Percentiles rank a stretch among this genome's conserved stretches.
phyloP scores from a whole-genome alignment of 192 early-diverging fungal genomes.

The Gaertneriomyces sp. region DNA sequence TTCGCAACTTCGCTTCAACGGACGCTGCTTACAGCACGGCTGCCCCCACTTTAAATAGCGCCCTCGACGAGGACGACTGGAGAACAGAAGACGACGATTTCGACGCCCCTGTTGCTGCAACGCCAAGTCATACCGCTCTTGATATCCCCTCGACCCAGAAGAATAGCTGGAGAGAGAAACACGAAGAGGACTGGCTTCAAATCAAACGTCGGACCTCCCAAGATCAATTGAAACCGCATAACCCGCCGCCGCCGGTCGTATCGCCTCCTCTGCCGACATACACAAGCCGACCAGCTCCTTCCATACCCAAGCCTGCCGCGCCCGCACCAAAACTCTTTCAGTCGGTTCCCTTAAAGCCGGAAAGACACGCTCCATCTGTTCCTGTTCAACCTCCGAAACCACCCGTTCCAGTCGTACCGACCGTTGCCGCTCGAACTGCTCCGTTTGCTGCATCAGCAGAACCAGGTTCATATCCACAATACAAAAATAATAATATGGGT shows the following conservation, averaged over 20 bases:
- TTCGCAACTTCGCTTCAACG: conserved; percentile 27
- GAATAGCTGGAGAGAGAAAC: conserved; percentile 26
- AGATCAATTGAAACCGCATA: conserved; percentile 1
- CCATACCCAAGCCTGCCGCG: conserved; percentile 9
- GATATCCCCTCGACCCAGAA: conserved; percentile 12
- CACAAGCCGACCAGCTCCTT: neutral
- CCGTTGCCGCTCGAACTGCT: conserved; percentile 1
- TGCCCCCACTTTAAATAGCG: conserved; percentile 25
- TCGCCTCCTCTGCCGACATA: conserved; percentile 1
- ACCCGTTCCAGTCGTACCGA: conserved; percentile 9
- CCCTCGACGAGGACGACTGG: conserved; percentile 40
- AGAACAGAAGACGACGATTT: conserved; percentile 16
- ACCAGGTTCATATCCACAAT: conserved; percentile 7
- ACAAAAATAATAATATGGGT: conserved; percentile 18
- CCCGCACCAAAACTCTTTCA: neutral
- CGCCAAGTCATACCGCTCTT: neutral
- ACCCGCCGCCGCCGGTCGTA: neutral
- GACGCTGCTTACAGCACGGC: neutral
- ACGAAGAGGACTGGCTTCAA: conserved; percentile 25
- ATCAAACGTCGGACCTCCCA: neutral
- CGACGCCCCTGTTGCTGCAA: conserved; percentile 1
- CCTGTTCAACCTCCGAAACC: too few species aligned
- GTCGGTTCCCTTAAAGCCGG: neutral
- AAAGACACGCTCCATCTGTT: too few species aligned
- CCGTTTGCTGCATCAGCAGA: neutral